Conservation (phyloP, 179 eudicot genomes). For the Nepenthes alata region DNA sequence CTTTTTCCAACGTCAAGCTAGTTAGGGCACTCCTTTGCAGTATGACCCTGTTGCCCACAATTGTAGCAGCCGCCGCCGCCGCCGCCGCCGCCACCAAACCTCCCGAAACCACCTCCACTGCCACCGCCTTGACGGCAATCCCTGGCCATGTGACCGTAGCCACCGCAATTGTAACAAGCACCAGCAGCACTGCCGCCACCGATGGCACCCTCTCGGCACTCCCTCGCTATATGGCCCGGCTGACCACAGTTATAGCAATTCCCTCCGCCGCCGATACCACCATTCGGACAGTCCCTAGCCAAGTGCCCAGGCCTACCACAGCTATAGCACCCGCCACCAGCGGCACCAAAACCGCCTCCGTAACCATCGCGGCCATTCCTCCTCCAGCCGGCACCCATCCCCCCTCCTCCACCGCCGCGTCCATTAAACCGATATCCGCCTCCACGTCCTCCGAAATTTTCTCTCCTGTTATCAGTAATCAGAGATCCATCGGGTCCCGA, state of each 20-base stretch:
- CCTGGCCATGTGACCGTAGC: conserved; percentile 37
- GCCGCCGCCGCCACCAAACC: conserved; percentile 10
- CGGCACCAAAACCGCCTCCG: conserved; percentile 8
- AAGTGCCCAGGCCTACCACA: conserved; percentile 10
- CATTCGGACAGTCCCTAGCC: conserved; percentile 18
- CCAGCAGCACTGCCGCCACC: conserved; percentile 15
- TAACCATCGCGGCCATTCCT: not conserved
- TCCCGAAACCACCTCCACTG: conserved; percentile 10
- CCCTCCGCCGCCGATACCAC: conserved; percentile 17
- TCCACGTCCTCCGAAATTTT: conserved; percentile 7
- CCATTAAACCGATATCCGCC: not conserved
- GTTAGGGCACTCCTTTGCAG: conserved; percentile 41
- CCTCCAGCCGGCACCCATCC: not conserved
- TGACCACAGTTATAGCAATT: conserved; percentile 32
- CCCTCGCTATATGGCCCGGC: conserved; percentile 37
- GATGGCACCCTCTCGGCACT: conserved; percentile 13
- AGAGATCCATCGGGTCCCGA: conserved; percentile 33
- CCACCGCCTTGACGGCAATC: conserved; percentile 24
- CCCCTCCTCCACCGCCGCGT: not conserved
- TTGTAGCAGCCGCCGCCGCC: conserved; percentile 25
- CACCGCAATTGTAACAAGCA: conserved; percentile 25
- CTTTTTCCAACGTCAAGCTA: not conserved
- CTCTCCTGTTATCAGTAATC: conserved; percentile 7
- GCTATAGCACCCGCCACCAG: not conserved
- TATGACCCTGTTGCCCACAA: conserved; percentile 38